Evolutionary conservation across 2,329 filamentous ascomycete genomes (phyloP), one percentile per base, ranked within the genome.

Genomic region (Diaporthe helianthi): DNA sequence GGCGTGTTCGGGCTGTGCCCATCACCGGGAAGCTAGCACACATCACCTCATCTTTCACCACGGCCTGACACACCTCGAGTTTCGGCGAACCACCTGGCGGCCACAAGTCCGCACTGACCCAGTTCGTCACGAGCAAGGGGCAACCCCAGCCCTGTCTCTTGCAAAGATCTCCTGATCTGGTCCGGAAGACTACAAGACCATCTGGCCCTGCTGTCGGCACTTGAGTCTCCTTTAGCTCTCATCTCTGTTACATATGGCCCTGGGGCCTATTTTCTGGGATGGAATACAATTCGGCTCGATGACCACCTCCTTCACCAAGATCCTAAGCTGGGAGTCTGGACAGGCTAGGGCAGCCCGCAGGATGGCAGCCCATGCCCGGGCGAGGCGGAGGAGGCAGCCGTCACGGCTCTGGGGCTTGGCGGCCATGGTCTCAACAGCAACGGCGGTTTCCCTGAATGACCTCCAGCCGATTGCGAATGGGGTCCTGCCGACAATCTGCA

Each of bases 401-500:
- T 67, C 60, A 41, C 69, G 29, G 51, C 68, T 72, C 68, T 64
- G 33, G 33, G 55, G 52, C 64, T 41, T 73, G 8, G 44, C 74
- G n/a, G 49, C 71, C 63, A 63, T 76, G 69, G 73, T 74, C 29
- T 74, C 76, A 36, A 73, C 74, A 26, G 72, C 74, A 29, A 73
- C 75, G 19, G 76, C 77, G n/a, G 61, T 79, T 12, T 76, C 77
- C 8, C 77, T 85, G 33, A 78, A 80, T 54, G 78, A 79, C 72
- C 81, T 85, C 67, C 77, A 84, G 67, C 75, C 78, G 51, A 77
- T 85, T 67, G 75, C 77, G n/a, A 75, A 79, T 13, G 71, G 77
- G n/a, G 73, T 77, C 5, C 75, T 81, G 12, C 78, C 81, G 0
- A 67, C 80, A 44, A 73, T 72, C 51, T 85, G 83, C 72, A 75